Evolutionary conservation across 2,329 filamentous ascomycete species (phyloP).

Genomic region (Elsinoe necatrix): DNA sequence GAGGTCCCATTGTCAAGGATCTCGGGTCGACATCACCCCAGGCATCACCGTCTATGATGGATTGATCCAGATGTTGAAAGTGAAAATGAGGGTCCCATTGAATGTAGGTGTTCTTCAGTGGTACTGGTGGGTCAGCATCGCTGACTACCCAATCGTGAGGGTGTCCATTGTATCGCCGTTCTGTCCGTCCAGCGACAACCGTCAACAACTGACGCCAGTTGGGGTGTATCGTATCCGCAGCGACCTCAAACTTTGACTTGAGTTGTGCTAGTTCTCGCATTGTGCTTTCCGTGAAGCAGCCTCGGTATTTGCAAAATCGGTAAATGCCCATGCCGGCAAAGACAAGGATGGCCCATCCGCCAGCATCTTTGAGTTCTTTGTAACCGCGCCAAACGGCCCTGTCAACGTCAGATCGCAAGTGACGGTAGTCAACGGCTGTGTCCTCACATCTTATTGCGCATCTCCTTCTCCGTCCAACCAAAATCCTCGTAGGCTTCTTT

Average conservation of each 20-base stretch:
- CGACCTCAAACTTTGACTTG: conserved; percentile 43
- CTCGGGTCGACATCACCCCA: conserved; percentile 47
- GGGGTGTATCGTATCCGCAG: conserved; percentile 46
- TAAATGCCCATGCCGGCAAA: conserved; percentile 53
- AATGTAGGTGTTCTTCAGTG: conserved; percentile 40
- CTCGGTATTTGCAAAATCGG: conserved; percentile 52
- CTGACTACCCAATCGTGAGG: conserved; percentile 47
- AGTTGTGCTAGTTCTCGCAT: conserved; percentile 41
- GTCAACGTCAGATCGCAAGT: not conserved
- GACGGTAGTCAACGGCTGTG: not conserved
- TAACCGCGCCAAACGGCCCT: conserved; percentile 49
- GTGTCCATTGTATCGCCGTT: conserved; percentile 39
- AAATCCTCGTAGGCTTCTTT: conserved; percentile 48
- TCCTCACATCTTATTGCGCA: conserved; percentile 41
- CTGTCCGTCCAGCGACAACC: conserved; percentile 38
- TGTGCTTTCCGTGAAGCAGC: conserved; percentile 44
- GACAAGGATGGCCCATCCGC: conserved; percentile 48
- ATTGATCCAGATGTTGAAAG: conserved; percentile 44
- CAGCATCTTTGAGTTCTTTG: conserved; percentile 49
- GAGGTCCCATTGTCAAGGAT: conserved; percentile 20
- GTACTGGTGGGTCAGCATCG: conserved; percentile 38
- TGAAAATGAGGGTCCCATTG: conserved; percentile 41
- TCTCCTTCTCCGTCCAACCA: conserved; percentile 49
- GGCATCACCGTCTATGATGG: conserved; percentile 39
- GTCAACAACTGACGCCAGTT: conserved; percentile 44